Conservation (phyloP, 2,329 filamentous ascomycete genomes). For the Exophiala sp. region DNA sequence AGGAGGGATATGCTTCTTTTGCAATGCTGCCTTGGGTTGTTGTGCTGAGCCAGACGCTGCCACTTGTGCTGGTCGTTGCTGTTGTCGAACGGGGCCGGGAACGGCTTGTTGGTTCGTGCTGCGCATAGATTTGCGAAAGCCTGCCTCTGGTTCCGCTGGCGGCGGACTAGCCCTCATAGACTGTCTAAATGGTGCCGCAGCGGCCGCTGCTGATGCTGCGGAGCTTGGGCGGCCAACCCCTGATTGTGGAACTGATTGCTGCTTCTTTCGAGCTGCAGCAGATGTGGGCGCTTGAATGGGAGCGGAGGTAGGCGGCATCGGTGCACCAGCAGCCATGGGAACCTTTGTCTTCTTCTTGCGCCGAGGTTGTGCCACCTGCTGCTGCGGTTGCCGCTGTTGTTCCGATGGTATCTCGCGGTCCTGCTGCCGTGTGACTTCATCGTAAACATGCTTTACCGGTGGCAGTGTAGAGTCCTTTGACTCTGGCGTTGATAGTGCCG, state of each 20-base stretch:
- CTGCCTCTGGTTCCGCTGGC: slow-evolving; percentile 14
- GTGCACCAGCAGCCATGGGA: slow-evolving; percentile 16
- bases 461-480: not conserved
- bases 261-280: slow-evolving; percentile 10
- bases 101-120: slow-evolving; percentile 12
- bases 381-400: not conserved
- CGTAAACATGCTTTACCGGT: not conserved
- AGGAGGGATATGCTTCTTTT: slow-evolving; percentile 36
- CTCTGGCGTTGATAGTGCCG: not conserved
- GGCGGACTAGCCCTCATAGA: slow-evolving; percentile 23
- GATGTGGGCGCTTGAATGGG: slow-evolving; percentile 6
- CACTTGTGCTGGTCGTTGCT: not conserved
- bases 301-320: slow-evolving; percentile 9
- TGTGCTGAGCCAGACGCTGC: slow-evolving; percentile 1
- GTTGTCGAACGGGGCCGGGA: not conserved
- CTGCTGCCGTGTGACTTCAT: slow-evolving; percentile 1
- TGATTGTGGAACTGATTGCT: slow-evolving; percentile 8
- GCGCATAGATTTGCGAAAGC: slow-evolving; percentile 23
- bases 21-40: slow-evolving; percentile 29
- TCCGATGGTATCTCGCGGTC: not conserved
- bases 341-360: slow-evolving; percentile 22
- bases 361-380: slow-evolving; percentile 4
- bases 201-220: slow-evolving; percentile 4
- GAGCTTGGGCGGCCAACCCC: slow-evolving; percentile 1
- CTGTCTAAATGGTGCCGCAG: slow-evolving; percentile 19